Base-by-base conservation (phyloP, 257 asterid genomes). In the Plectranthus barbatus region DNA sequence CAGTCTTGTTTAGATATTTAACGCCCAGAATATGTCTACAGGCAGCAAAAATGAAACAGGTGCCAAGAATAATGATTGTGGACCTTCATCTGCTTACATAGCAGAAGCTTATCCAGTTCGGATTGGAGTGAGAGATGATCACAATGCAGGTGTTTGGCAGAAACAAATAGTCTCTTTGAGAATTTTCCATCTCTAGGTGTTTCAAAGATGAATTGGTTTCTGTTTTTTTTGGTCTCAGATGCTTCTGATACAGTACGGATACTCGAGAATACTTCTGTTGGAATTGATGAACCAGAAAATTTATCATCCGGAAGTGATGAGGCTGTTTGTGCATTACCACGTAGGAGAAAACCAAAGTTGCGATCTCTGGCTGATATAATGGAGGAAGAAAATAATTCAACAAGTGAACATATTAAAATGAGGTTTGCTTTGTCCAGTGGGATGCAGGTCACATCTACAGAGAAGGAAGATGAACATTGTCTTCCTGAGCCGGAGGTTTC, bases 281-380 rank as follows among this genome's bases (percentile, higher is more conserved):
- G 44, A 66, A 54, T 55, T 46, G 64, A 76, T 54, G 90, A 76
- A 62, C 39, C 59, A 9, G 81, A 65, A 5, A 69, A 64, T 52
- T 74, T 53, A 49, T 76, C 90, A 0, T 66, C 83, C 0, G 87
- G 72, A 36, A 77, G 78, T 36, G 86, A 83, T 9, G 79, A 62
- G 24, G 59, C 62, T 54, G 14, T 60, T 49, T 57, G 36, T 77
- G 72, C 73, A n/a, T 4, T 71, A 52, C 62, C 70, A 0, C 73
- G 55, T 29, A 75, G 79, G 57, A 80, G 83, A 71, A 74, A 73
- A 65, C 77, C 69, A 26, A 90, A 85, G 72, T 51, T 87, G 58
- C 93, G 95, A 20, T 77, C 81, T 62, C 52, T 85, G 71, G 73
- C 84, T 34, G 95, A 90, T 56, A 76, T 90, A 51, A 72, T 87